Conservation (phyloP, 2,329 filamentous ascomycete genomes). For the Mycosphaerella sp. region DNA sequence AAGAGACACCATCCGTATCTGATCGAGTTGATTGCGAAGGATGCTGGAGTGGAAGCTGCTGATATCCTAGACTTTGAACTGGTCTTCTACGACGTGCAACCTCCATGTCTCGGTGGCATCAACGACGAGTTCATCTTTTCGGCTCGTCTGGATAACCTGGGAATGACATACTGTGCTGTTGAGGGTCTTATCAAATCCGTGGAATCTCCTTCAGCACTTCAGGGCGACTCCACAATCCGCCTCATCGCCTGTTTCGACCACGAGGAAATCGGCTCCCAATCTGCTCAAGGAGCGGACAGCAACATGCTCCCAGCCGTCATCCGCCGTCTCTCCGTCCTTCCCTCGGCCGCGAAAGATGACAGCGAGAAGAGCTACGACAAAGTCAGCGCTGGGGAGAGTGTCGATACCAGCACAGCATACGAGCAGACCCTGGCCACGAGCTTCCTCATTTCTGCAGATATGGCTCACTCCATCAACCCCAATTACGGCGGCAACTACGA, state of each 20-base stretch:
- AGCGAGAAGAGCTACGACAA: slow-evolving; percentile 63
- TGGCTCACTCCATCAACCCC: slow-evolving; percentile 94
- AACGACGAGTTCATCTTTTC: slow-evolving; percentile 95
- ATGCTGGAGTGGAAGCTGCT: slow-evolving; percentile 63
- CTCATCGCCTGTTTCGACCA: slow-evolving; percentile 95
- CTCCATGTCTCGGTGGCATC: slow-evolving; percentile 79
- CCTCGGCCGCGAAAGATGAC: slow-evolving; percentile 47
- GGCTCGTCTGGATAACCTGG: slow-evolving; percentile 88
- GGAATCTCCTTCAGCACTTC: slow-evolving; percentile 56
- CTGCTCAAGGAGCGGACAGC: slow-evolving; percentile 88
- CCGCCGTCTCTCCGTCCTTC: slow-evolving; percentile 75
- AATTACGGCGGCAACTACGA: slow-evolving; percentile 95
- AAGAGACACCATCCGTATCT: slow-evolving; percentile 87
- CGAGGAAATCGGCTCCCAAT: slow-evolving; percentile 90
- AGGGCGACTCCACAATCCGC: slow-evolving; percentile 74
- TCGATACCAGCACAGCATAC: slow-evolving; percentile 71
- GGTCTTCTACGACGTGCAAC: slow-evolving; percentile 94
- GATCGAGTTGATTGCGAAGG: slow-evolving; percentile 74
- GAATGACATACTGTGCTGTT: slow-evolving; percentile 92
- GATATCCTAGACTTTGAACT: slow-evolving; percentile 91
- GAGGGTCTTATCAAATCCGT: slow-evolving; percentile 79
- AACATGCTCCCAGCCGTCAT: slow-evolving; percentile 85
- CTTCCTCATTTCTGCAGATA: slow-evolving; percentile 92
- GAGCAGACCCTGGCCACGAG: slow-evolving; percentile 88
- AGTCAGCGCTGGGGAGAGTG: slow-evolving; percentile 42